Conservation (phyloP, 2,329 filamentous ascomycete genomes). For the Cadophora luteo-olivacea region DNA sequence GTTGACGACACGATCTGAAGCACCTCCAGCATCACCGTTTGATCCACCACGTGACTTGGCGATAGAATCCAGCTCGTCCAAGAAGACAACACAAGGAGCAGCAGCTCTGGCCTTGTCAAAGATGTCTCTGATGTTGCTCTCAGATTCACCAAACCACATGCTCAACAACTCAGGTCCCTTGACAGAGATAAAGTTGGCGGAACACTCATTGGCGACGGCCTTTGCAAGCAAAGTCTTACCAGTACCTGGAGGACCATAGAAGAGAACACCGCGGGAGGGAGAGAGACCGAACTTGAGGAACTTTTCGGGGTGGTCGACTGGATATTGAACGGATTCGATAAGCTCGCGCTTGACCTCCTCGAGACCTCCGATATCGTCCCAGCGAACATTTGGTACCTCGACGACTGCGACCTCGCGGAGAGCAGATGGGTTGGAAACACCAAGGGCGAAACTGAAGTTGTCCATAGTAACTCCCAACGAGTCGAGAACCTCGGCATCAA, state of each 20-base stretch:
- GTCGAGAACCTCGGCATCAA: conserved; percentile 97
- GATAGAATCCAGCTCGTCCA: conserved; percentile 98
- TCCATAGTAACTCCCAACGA: conserved; percentile 99
- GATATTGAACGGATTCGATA: conserved; percentile 98
- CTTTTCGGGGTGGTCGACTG: conserved; percentile 98
- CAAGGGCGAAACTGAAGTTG: conserved; percentile 98
- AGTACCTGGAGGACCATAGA: conserved; percentile 98
- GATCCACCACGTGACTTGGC: conserved; percentile 99
- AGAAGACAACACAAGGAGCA: conserved; percentile 97
- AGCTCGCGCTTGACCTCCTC: conserved; percentile 99
- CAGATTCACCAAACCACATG: conserved; percentile 99
- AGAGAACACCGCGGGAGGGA: conserved; percentile 96
- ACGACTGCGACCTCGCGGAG: conserved; percentile 98
- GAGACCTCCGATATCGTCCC: conserved; percentile 99
- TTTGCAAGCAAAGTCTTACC: conserved; percentile 99
- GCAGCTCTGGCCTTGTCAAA: conserved; percentile 99
- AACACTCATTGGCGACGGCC: conserved; percentile 98
- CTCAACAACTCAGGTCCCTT: conserved; percentile 98
- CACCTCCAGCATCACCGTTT: conserved; percentile 93
- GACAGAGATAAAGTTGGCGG: conserved; percentile 99
- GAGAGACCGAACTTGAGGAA: conserved; percentile 99
- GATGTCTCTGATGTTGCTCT: conserved; percentile 99
- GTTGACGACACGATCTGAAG: conserved; percentile 99
- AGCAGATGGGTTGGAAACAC: conserved; percentile 97
- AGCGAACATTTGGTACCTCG: conserved; percentile 98